Evolutionary conservation across 2,329 filamentous ascomycete genomes (phyloP).

Genomic region (Coniella lustricola): DNA sequence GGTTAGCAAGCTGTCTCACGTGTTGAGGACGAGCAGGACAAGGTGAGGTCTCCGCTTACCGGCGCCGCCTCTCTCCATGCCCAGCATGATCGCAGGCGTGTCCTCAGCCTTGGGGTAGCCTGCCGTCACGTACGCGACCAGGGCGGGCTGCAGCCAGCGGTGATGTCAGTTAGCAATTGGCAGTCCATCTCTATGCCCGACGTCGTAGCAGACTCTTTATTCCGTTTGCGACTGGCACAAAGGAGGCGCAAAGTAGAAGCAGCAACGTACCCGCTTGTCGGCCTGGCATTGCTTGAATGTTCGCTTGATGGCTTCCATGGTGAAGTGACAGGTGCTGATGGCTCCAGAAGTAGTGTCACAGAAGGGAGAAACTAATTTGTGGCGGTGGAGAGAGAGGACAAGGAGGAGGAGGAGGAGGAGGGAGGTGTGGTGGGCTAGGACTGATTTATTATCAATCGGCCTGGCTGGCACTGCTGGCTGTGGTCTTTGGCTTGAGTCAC

Average conservation of each 20-base stretch:
- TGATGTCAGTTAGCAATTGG: not conserved
- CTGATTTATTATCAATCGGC: too few species aligned
- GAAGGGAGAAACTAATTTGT: not conserved
- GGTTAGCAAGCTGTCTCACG: not conserved
- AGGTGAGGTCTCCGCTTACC: constrained; percentile 45
- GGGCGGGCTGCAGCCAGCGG: constrained; percentile 56
- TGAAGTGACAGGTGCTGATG: constrained; percentile 19
- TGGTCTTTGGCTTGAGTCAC: constrained; percentile 13
- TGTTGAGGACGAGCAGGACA: not conserved
- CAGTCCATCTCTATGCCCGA: not conserved
- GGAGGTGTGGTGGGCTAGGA: too few species aligned
- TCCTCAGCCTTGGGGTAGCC: constrained; percentile 80
- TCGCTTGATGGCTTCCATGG: constrained; percentile 51
- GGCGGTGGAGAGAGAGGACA: not conserved
- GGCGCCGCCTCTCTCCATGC: constrained; percentile 86
- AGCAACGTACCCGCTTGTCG: constrained; percentile 44
- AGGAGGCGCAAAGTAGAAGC: not conserved
- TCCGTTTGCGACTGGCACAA: not conserved
- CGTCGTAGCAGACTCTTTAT: too few species aligned
- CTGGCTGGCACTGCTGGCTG: too few species aligned
- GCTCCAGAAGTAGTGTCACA: not conserved
- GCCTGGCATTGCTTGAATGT: constrained; percentile 56
- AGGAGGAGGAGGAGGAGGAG: not conserved
- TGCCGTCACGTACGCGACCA: constrained; percentile 94
- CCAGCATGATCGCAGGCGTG: constrained; percentile 77